A percentile compares a stretch with the other conserved stretches of the same genome.
Evolutionary conservation across 495 filamentous ascomycete genomes (phyloP).

Genomic region (Penicillium cinerascens): DNA sequence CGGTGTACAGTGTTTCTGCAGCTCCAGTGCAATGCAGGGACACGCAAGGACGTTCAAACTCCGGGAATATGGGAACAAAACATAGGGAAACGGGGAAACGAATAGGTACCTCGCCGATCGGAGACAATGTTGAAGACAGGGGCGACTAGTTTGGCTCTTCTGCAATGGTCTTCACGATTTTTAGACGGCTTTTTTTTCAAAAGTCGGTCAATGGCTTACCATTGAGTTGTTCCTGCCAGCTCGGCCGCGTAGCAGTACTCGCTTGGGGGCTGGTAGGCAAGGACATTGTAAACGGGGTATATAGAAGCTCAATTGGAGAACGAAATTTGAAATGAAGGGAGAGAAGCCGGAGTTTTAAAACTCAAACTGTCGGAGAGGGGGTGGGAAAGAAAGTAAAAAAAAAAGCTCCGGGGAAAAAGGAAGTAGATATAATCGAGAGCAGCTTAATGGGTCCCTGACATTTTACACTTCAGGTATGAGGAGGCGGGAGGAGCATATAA

Average conservation of each 20-base stretch:
- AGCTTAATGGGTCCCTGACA: constrained; percentile 23
- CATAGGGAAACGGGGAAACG: too few species aligned
- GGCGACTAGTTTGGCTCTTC: constrained; percentile 45
- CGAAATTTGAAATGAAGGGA: not conserved
- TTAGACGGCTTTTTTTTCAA: constrained; percentile 1
- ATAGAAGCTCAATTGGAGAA: not conserved
- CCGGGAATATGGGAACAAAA: constrained; percentile 1
- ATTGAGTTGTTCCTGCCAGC: constrained; percentile 53
- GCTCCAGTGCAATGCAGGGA: constrained; percentile 30
- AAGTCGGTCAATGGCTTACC: constrained; percentile 36
- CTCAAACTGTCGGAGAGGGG: not conserved
- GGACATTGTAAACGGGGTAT: constrained; percentile 25
- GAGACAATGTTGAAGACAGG: constrained; percentile 71
- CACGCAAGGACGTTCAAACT: not conserved
- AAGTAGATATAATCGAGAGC: constrained; percentile 12
- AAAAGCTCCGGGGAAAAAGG: constrained; percentile 5
- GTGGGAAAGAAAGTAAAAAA: constrained; percentile 2
- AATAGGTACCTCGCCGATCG: constrained; percentile 68
- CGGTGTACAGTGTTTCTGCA: constrained; percentile 32
- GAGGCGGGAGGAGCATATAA: constrained; percentile 35
- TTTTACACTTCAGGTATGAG: constrained; percentile 31
- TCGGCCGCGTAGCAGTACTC: constrained; percentile 16
- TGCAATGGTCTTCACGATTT: constrained; percentile 56
- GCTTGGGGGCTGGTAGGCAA: constrained; percentile 24
- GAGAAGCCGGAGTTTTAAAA: not conserved